These are phyloP conservation scores for Saccharum officinarum DNA, from an alignment of 176 grass and related monocot species.

Conservation along the genomic window DNA sequence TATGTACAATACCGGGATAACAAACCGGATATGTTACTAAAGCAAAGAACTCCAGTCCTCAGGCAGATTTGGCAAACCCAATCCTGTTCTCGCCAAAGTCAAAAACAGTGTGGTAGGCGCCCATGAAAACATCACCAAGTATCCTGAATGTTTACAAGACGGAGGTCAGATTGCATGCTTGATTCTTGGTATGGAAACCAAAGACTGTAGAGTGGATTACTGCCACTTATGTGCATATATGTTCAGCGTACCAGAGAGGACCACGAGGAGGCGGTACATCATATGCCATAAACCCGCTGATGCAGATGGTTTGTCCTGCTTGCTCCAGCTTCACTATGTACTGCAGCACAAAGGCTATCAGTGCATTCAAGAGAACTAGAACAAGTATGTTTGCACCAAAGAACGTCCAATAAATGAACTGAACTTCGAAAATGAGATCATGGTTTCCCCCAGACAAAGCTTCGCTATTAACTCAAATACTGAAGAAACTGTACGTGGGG, in stretches of 20 bases:
- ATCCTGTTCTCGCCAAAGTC: conserved; percentile 78
- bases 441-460: not conserved
- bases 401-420: not conserved
- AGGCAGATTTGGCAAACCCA: conserved; percentile 74
- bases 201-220: not conserved
- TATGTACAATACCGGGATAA: conserved; percentile 12
- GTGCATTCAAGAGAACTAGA: not conserved
- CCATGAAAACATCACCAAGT: conserved; percentile 97
- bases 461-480: not conserved
- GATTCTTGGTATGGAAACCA: not conserved
- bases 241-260: conserved; percentile 68
- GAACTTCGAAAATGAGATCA: not conserved
- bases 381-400: not conserved
- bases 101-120: conserved; percentile 91
- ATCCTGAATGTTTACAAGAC: conserved; percentile 49
- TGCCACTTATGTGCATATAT: not conserved
- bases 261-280: conserved; percentile 69
- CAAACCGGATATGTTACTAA: not conserved
- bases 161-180: not conserved
- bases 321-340: conserved; percentile 85
- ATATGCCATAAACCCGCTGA: conserved; percentile 89
- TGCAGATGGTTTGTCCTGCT: conserved; percentile 60
- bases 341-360: conserved; percentile 29
- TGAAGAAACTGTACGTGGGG: not conserved
- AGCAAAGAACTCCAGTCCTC: conserved; percentile 7